phyloP scores from a whole-genome alignment of 345 rosid genomes.

The Boechera retrofracta region DNA sequence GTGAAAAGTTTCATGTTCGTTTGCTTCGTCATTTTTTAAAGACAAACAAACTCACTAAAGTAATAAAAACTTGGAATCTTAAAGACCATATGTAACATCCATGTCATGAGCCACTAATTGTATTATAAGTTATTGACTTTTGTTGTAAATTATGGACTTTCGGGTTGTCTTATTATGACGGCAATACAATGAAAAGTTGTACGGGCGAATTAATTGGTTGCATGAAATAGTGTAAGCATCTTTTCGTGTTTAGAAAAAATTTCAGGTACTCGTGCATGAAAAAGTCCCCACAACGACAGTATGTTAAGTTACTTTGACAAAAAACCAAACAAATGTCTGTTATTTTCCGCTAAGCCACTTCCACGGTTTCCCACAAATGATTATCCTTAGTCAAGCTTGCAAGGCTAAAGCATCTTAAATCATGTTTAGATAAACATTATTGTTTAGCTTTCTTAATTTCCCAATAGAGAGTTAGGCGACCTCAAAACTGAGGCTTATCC shows the following conservation, averaged over 20 bases:
- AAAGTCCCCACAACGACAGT: neutral
- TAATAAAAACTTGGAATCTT: no score
- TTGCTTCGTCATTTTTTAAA: no score
- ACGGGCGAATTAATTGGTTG: no score
- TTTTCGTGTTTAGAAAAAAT: conserved; percentile 12
- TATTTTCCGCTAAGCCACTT: neutral
- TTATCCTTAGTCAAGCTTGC: conserved; percentile 4
- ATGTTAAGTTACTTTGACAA: neutral
- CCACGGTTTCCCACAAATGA: neutral
- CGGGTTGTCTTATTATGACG: no score
- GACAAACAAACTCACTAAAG: no score
- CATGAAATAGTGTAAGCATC: conserved; percentile 12
- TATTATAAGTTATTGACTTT: no score
- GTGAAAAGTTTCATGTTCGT: no score
- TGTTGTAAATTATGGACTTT: no score
- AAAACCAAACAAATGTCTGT: neutral
- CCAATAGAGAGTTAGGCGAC: conserved; percentile 14
- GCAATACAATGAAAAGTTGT: no score
- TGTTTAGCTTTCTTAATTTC: conserved; percentile 1
- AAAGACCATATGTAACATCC: no score
- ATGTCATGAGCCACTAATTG: no score
- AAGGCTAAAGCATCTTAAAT: conserved; percentile 17
- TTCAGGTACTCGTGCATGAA: neutral
- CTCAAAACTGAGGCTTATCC: conserved; percentile 21
- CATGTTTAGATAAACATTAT: conserved; percentile 3